Base-by-base conservation (phyloP, 768 basidiomycete species). In the Trametes cubensis region DNA sequence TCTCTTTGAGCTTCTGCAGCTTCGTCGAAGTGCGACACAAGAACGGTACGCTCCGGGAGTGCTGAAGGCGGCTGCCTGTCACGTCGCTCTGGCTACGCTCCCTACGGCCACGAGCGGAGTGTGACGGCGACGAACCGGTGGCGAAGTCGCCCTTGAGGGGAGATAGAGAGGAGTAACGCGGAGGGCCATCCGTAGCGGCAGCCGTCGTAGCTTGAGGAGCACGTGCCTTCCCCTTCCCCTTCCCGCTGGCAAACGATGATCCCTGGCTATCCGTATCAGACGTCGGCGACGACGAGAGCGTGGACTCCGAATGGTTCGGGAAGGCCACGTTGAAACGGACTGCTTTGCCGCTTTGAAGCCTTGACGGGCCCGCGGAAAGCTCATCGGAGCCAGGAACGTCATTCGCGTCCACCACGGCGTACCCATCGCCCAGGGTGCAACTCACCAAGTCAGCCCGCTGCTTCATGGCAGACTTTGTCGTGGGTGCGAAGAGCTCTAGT, bases 301-400 rank as follows among this genome's bases (percentile, higher is more conserved):
- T 53, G n/a, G 51, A 40, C 13, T 53, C 30, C 11, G 57, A 58
- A 10, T 25, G 44, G 48, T 39, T 58, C 13, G 57, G 47, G 40
- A 50, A 50, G 38, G 28, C 28, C 39, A 58, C 40, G 40, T 53
- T 41, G 51, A 58, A 58, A 17, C 57, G 57, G 26, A 58, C 57
- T 4, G 39, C 48, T 25, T 42, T 50, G 38, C 48, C n/a, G 11
- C n/a, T 45, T 3, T 28, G 34, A 1, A 39, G 6, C 11, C 34
- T 38, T 21, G 55, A 57, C 15, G 57, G 57, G 0, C 57, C 57
- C 5, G 57, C 39, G 13, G 40, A n/a, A 47, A 48, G 41, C 48
- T 49, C 48, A 20, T 39, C 51, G 14, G 15, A 5, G 10, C 30
- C 49, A 14, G 18, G 39, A 20, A 39, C 26, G 38, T 42, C 57